These are phyloP conservation scores for Straminergon stramineum DNA, from an alignment of 225 moss, liverwort and hornwort species.

Conservation along the genomic window DNA sequence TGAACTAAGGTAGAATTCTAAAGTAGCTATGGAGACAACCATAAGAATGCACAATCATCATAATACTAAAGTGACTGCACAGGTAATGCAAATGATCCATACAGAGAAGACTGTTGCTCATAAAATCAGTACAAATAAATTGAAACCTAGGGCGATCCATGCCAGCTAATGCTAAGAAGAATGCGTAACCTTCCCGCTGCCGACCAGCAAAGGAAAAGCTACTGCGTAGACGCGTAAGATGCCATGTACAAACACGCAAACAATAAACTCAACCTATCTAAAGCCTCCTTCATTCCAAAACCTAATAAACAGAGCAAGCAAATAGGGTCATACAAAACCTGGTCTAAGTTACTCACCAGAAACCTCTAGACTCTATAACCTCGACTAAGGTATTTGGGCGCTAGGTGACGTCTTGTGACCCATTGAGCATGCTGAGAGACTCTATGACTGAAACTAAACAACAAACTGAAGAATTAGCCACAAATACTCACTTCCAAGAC, in stretches of 20 bases:
- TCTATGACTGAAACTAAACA: background rate
- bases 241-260: background rate
- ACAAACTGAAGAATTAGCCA: background rate
- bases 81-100: background rate
- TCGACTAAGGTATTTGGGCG: background rate
- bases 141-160: background rate
- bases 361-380: background rate
- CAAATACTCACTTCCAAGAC: background rate
- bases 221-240: constrained; percentile 43
- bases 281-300: background rate
- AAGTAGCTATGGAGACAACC: background rate
- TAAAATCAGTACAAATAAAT: background rate
- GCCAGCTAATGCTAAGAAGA: background rate
- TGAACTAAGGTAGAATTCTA: background rate
- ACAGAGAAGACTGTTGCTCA: background rate
- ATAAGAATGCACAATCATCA: background rate
- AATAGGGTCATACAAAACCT: background rate
- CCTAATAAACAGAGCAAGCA: background rate
- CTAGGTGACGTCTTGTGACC: background rate
- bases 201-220: constrained; percentile 40
- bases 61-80: background rate
- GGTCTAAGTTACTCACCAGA: background rate
- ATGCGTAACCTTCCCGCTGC: constrained; percentile 36
- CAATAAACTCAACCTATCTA: background rate
- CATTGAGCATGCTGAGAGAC: background rate